Evolutionary conservation across 1,284 basidiomycete genomes (phyloP), one percentile per base, ranked within the genome.

Genomic region (Takashimella koratensis): DNA sequence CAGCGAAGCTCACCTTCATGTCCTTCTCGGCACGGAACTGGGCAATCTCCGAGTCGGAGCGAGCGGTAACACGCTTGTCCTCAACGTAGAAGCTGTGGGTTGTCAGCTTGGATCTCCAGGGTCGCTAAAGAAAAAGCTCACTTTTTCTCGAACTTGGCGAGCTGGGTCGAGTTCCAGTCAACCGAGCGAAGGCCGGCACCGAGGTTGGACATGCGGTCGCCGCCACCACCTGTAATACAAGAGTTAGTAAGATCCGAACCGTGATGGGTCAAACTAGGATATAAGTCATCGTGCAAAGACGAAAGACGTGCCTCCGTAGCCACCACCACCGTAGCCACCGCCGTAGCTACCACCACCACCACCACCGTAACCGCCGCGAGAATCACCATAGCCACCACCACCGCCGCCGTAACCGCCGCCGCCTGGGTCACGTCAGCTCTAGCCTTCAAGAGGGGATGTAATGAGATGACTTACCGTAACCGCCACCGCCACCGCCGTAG

Each of bases 71-170:
- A 41, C 85, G 83, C 68, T 88, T 86, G 77, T 98, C 91, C 76
- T 99, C 93, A 55, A 86, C 80, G 77, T 99, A 99, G 72, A 99
- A 99, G 82, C 97, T 97, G 48, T 19, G 3, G 2, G 13, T n/a
- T n/a, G n/a, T n/a, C n/a, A n/a, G n/a, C n/a, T n/a, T n/a, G n/a
- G n/a, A n/a, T n/a, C 39, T 26, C 13, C 5, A 11, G 22, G 20
- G 6, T 79, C 94, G 94, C 61, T 76, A 76, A 59, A 75, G 76
- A 39, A 16, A 25, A n/a, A 19, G 58, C 71, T 63, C 46, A 71
- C 70, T 76, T 76, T 65, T 76, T 76, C 77, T 93, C 90, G 58
- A 94, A 94, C 65, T 83, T 86, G 70, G 86, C 82, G 54, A 97
- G 80, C 59, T 86, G 84, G 54, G 65, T 80, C 47, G 77, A 67